Conservation (phyloP, 306 rosid species). For the Begonia peltatifolia region DNA sequence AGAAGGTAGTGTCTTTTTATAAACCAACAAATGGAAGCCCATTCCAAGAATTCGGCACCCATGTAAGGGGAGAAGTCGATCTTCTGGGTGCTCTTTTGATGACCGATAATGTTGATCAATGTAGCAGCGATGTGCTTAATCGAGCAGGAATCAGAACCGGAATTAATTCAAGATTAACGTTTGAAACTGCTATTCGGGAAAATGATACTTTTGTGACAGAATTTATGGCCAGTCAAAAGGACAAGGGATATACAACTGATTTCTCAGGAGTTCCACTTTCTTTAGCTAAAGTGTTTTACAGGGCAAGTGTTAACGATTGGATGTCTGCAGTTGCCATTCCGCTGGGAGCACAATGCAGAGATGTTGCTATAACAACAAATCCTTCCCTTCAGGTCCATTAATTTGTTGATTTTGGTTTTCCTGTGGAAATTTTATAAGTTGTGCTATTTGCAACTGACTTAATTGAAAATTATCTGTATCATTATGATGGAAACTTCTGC, state of each 20-base stretch:
- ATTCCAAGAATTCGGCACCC: conserved; percentile 45
- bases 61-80: conserved; percentile 60
- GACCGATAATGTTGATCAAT: conserved; percentile 26
- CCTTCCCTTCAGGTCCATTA: conserved; percentile 44
- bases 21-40: conserved; percentile 56
- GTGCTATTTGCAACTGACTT: no score
- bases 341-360: conserved; percentile 75
- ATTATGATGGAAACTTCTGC: no score
- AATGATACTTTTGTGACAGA: conserved; percentile 47
- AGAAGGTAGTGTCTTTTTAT: conserved; percentile 50
- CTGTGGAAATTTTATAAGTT: neutral
- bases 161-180: conserved; percentile 44
- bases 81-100: conserved; percentile 42
- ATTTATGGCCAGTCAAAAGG: conserved; percentile 48
- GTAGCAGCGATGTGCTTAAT: conserved; percentile 18
- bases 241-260: conserved; percentile 11
- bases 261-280: conserved; percentile 43
- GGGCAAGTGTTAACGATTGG: conserved; percentile 40
- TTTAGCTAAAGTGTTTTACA: conserved; percentile 46
- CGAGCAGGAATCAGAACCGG: conserved; percentile 62
- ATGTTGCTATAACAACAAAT: conserved; percentile 37
- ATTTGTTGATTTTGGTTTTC: neutral
- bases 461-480: no score
- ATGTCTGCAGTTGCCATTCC: conserved; percentile 54
- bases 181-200: conserved; percentile 46